A percentile compares a stretch with the other conserved stretches of the same genome.
Conservation (phyloP, 495 filamentous ascomycete genomes). For the Penicillium simplicissimum region DNA sequence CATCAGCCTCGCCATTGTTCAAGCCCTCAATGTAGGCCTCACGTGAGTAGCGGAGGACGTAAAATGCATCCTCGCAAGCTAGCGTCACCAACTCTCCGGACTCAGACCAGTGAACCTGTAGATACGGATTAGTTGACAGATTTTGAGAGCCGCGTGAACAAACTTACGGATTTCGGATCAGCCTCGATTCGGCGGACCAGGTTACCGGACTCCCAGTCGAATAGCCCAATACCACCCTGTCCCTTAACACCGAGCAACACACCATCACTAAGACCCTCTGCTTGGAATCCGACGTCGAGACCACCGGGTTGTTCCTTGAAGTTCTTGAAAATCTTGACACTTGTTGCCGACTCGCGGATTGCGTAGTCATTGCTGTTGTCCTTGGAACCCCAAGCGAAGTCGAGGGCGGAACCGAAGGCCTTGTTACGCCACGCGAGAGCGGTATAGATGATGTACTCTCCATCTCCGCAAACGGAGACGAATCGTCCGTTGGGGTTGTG, state of each 20-base stretch:
- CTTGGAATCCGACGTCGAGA: conserved; percentile 93
- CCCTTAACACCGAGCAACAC: conserved; percentile 94
- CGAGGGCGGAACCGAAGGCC: conserved; percentile 89
- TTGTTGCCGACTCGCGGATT: conserved; percentile 89
- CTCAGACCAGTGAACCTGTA: conserved; percentile 93
- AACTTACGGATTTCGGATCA: conserved; percentile 72
- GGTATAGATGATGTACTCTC: conserved; percentile 98
- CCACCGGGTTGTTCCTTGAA: conserved; percentile 91
- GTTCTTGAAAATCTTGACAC: conserved; percentile 95
- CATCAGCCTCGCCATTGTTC: conserved; percentile 79
- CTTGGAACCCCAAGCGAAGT: conserved; percentile 97
- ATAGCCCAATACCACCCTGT: conserved; percentile 91
- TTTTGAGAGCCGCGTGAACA: conserved; percentile 5
- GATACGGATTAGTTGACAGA: conserved; percentile 10
- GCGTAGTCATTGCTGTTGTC: conserved; percentile 99
- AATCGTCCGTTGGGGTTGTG: conserved; percentile 98
- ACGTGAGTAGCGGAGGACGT: conserved; percentile 85
- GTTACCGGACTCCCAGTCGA: conserved; percentile 89
- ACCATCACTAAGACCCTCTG: conserved; percentile 87
- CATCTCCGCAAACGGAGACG: conserved; percentile 94
- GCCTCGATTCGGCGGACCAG: conserved; percentile 95
- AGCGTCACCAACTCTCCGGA: conserved; percentile 89
- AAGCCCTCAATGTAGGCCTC: conserved; percentile 83
- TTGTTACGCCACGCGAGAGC: conserved; percentile 97
- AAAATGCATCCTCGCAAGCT: conserved; percentile 94